phyloP scores from a whole-genome alignment of 2,329 filamentous ascomycete species.

The Lasiodiplodia citricola region DNA sequence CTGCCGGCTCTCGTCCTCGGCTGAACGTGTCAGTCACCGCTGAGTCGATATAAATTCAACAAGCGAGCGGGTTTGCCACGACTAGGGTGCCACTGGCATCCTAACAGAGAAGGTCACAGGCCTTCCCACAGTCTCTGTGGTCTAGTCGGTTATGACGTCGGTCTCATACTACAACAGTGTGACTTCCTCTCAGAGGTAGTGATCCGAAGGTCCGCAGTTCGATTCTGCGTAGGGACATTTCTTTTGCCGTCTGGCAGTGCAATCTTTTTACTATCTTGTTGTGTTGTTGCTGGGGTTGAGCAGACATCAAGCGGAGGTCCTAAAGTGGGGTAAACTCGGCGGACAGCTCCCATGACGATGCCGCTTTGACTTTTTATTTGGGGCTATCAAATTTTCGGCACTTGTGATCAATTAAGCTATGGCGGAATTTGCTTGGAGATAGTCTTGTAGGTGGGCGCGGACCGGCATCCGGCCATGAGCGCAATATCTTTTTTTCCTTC shows the following conservation, averaged over 20 bases:
- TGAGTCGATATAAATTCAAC: neutral
- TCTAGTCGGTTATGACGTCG: constrained; percentile 28
- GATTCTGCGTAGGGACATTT: constrained; percentile 22
- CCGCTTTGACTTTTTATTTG: neutral
- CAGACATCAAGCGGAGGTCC: neutral
- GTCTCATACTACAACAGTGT: constrained; percentile 20
- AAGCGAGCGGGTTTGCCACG: neutral
- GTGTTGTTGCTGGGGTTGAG: neutral
- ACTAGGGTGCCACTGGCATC: neutral
- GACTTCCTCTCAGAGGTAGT: constrained; percentile 22
- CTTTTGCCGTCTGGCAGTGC: neutral
- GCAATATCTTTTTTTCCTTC: neutral
- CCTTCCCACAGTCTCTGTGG: constrained; percentile 7
- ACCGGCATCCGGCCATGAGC: neutral
- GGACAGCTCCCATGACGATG: neutral
- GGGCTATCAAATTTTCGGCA: neutral
- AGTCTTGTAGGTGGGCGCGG: neutral
- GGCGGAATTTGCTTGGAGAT: too few species aligned
- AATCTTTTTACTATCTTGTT: neutral
- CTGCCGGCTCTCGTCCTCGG: too few species aligned
- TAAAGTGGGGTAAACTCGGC: neutral
- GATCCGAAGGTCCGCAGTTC: constrained; percentile 25
- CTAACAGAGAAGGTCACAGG: neutral
- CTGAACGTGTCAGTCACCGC: too few species aligned
- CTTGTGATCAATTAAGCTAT: too few species aligned